Conservation (phyloP, 108 stramenopile species). For the Pseudonitzschia multiseries region DNA sequence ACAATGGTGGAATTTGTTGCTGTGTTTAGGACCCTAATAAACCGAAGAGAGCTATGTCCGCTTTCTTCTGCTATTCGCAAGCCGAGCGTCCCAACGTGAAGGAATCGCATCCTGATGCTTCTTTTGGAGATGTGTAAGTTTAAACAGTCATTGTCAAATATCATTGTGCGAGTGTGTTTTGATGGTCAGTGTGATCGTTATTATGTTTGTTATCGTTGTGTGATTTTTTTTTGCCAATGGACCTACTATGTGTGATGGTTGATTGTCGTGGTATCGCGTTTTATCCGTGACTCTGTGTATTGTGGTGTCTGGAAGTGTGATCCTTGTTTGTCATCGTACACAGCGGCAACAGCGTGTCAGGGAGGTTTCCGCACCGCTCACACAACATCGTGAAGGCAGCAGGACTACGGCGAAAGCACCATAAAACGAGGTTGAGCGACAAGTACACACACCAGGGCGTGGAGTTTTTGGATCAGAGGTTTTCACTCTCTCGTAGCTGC, state of each 20-base stretch:
- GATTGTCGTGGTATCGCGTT: conserved; percentile 22
- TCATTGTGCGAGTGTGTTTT: conserved; percentile 18
- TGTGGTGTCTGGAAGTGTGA: conserved; percentile 21
- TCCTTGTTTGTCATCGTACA: conserved; percentile 21
- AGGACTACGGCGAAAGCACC: conserved; percentile 17
- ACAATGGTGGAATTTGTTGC: background rate
- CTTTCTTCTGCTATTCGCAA: conserved; percentile 84
- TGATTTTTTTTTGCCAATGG: conserved; percentile 8
- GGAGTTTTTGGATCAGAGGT: background rate
- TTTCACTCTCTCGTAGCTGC: conserved; percentile 13
- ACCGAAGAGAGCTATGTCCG: conserved; percentile 84
- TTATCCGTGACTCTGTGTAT: conserved; percentile 16
- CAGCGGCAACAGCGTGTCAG: conserved; percentile 22
- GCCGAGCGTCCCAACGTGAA: conserved; percentile 68
- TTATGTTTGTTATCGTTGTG: conserved; percentile 9
- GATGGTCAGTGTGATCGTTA: conserved; percentile 16
- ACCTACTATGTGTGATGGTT: conserved; percentile 13
- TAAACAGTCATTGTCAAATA: conserved; percentile 14
- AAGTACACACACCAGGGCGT: too few species aligned
- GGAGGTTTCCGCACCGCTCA: conserved; percentile 22
- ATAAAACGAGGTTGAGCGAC: background rate
- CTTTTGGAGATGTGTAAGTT: conserved; percentile 85
- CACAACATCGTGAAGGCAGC: conserved; percentile 22
- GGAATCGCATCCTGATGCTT: conserved; percentile 68
- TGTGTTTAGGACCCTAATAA: conserved; percentile 60